Conservation (phyloP, 2,329 filamentous ascomycete genomes). For the Didymosphaeria variabile region DNA sequence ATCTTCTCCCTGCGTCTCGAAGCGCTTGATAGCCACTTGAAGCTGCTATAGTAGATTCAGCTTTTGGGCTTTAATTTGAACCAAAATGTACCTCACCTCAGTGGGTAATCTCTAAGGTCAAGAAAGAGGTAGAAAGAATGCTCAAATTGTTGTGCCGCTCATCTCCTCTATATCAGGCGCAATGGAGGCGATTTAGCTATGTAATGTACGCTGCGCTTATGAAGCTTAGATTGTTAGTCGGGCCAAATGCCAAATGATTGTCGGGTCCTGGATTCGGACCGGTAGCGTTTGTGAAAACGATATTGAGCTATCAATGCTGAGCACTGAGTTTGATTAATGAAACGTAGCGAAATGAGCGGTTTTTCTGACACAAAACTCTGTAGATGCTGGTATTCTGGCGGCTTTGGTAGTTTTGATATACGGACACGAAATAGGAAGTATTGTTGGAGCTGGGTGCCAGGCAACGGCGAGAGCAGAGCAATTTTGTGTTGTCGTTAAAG, state of each 20-base stretch:
- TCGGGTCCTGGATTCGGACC: slow-evolving; percentile 5
- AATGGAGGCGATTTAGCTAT: background rate
- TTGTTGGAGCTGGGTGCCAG: background rate
- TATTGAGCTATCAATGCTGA: slow-evolving; percentile 7
- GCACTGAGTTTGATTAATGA: background rate
- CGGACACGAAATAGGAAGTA: background rate
- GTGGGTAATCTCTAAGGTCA: background rate
- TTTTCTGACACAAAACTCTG: background rate
- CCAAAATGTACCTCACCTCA: background rate
- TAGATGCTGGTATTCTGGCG: background rate
- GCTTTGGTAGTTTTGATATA: background rate
- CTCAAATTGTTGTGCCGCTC: slow-evolving; percentile 8
- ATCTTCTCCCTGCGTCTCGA: background rate
- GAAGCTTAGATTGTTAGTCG: slow-evolving; percentile 4
- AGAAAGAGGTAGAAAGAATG: slow-evolving; percentile 3
- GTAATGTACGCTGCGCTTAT: background rate
- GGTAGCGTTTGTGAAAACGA: background rate
- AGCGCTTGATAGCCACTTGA: background rate
- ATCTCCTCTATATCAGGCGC: background rate
- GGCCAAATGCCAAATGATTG: background rate
- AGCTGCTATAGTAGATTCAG: background rate
- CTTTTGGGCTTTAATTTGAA: no score
- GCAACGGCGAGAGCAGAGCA: slow-evolving; percentile 4
- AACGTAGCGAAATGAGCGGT: background rate
- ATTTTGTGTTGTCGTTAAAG: background rate